Evolutionary conservation across 495 filamentous ascomycete species (phyloP).

Genomic region (Podospora sp.): DNA sequence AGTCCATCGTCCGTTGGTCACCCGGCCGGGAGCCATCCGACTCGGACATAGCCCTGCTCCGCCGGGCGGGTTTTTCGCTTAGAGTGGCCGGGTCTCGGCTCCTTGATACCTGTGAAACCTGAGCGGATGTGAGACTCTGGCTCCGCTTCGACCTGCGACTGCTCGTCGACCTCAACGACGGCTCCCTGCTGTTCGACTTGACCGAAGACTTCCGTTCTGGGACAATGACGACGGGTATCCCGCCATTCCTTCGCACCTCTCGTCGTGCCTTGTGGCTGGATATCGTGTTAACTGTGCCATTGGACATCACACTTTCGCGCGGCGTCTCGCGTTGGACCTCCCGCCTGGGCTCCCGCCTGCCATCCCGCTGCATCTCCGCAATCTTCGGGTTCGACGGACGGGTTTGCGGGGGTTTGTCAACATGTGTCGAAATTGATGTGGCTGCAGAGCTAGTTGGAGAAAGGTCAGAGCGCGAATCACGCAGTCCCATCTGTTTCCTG

Average conservation of each 20-base stretch:
- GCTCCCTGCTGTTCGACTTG: slow-evolving; percentile 51
- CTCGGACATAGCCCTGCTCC: slow-evolving; percentile 50
- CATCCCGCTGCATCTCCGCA: slow-evolving; percentile 31
- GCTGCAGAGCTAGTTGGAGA: slow-evolving; percentile 52
- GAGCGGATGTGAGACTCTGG: slow-evolving; percentile 47
- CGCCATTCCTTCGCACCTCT: slow-evolving; percentile 57
- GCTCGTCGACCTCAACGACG: slow-evolving; percentile 57
- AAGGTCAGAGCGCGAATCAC: slow-evolving; percentile 58
- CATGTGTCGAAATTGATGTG: slow-evolving; percentile 34
- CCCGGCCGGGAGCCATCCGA: slow-evolving; percentile 49
- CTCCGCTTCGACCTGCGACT: slow-evolving; percentile 53
- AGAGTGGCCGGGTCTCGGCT: slow-evolving; percentile 37
- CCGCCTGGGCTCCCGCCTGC: too few species aligned
- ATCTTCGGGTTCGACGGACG: slow-evolving; percentile 27
- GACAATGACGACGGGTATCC: slow-evolving; percentile 71
- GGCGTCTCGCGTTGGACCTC: slow-evolving; percentile 37
- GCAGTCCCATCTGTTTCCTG: slow-evolving; percentile 57
- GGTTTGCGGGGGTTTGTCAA: slow-evolving; percentile 31
- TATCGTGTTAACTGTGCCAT: slow-evolving; percentile 56
- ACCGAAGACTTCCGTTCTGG: slow-evolving; percentile 69
- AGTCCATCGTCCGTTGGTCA: slow-evolving; percentile 58
- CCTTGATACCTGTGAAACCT: slow-evolving; percentile 36
- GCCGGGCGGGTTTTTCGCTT: slow-evolving; percentile 39
- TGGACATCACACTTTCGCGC: slow-evolving; percentile 62
- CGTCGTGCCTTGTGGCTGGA: slow-evolving; percentile 56